phyloP scores from a whole-genome alignment of 257 asterid species.

The Penstemon davidsonii region DNA sequence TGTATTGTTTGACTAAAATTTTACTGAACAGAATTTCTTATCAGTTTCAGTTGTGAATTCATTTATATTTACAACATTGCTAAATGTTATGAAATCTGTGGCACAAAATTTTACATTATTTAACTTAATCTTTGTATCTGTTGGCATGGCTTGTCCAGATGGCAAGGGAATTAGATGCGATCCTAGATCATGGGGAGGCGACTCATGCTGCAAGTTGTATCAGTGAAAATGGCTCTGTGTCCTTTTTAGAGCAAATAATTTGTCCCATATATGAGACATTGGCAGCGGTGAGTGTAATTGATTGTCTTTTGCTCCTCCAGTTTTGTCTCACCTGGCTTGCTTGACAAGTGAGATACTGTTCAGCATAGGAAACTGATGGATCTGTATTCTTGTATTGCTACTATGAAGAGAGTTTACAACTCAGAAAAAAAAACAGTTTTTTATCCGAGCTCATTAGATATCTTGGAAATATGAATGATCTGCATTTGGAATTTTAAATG shows the following conservation, averaged over 20 bases:
- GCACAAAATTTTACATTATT: slow-evolving; percentile 5
- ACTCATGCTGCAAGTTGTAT: slow-evolving; percentile 60
- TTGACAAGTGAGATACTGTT: slow-evolving; percentile 15
- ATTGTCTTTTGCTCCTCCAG: slow-evolving; percentile 1
- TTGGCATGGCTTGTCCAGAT: slow-evolving; percentile 54
- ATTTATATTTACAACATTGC: slow-evolving; percentile 8
- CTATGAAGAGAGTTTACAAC: too few relatives aligned
- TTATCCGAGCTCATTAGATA: neutral
- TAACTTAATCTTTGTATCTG: slow-evolving; percentile 18
- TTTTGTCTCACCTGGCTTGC: slow-evolving; percentile 17
- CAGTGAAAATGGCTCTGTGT: slow-evolving; percentile 53
- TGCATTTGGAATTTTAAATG: slow-evolving; percentile 9
- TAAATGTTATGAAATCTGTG: neutral
- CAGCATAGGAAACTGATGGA: slow-evolving; percentile 12
- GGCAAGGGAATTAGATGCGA: slow-evolving; percentile 90
- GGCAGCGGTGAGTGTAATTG: slow-evolving; percentile 47
- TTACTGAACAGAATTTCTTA: neutral
- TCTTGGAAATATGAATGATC: neutral
- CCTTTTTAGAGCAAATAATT: slow-evolving; percentile 74
- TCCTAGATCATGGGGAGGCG: slow-evolving; percentile 83
- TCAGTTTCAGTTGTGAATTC: slow-evolving; percentile 18
- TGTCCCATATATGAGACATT: slow-evolving; percentile 63
- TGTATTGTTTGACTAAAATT: neutral
- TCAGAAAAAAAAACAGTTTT: neutral
- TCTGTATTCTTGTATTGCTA: neutral